Percentiles rank a stretch among this genome's conserved stretches.
Conservation (phyloP, 2,329 filamentous ascomycete species). For the Pseudocercospora vitis region DNA sequence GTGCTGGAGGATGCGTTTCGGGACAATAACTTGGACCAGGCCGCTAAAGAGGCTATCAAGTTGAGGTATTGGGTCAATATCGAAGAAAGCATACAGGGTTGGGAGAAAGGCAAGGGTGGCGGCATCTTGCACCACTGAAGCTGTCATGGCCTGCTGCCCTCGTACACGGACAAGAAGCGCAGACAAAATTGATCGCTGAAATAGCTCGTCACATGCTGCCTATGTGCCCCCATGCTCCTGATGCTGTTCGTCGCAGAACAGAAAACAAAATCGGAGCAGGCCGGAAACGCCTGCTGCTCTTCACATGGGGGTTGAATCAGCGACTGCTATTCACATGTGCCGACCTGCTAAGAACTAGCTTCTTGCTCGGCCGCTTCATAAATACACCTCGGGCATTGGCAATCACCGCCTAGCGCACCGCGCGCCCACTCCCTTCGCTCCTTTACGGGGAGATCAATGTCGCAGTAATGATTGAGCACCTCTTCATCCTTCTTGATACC, state of each 20-base stretch:
- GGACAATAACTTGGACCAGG: slow-evolving; percentile 63
- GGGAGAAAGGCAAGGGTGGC: slow-evolving; percentile 71
- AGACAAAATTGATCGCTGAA: no score
- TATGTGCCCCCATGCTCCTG: no score
- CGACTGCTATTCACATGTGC: background rate
- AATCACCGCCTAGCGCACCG: slow-evolving; percentile 84
- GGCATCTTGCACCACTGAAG: slow-evolving; percentile 34
- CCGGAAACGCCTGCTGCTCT: background rate
- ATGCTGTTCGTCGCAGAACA: no score
- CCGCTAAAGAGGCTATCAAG: slow-evolving; percentile 70
- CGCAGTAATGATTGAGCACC: slow-evolving; percentile 92
- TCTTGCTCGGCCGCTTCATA: slow-evolving; percentile 53
- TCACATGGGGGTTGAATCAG: background rate
- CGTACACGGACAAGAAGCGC: no score
- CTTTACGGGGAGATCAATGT: slow-evolving; percentile 73
- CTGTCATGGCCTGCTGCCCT: no score
- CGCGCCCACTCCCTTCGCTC: slow-evolving; percentile 84
- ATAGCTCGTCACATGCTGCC: no score
- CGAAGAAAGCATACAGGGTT: slow-evolving; percentile 73
- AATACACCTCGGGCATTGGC: slow-evolving; percentile 79
- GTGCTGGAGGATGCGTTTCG: slow-evolving; percentile 65
- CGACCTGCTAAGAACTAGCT: background rate
- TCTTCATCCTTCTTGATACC: slow-evolving; percentile 79
- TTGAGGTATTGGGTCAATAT: slow-evolving; percentile 92
- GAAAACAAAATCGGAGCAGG: background rate